A percentile compares a stretch with the other conserved stretches of the same genome.
Evolutionary conservation across 163 green algal genomes (phyloP).

Genomic region (Chlorella variabilis): DNA sequence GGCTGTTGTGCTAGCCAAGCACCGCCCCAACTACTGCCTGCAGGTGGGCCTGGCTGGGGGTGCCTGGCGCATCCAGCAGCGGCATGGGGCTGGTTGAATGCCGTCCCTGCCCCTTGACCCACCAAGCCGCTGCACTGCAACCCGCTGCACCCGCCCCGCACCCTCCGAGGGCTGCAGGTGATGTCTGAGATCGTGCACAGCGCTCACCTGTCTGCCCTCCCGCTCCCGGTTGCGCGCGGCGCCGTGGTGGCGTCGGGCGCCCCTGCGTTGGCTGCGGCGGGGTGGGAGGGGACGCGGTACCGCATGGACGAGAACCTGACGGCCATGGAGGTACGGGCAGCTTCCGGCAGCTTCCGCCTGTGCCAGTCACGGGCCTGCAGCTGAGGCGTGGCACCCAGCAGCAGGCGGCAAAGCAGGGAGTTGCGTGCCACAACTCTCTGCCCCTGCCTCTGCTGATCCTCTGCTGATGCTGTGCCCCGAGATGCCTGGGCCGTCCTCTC

Average conservation of each 20-base stretch:
- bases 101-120: not conserved
- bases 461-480: too few species aligned
- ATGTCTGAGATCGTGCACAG: not conserved
- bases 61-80: not conserved
- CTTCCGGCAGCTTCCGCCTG: too few species aligned
- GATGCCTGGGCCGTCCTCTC: too few species aligned
- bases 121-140: not conserved
- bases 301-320: conserved; percentile 5
- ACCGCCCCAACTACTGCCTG: conserved; percentile 59
- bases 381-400: too few species aligned
- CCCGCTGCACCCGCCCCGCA: not conserved
- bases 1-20: conserved; percentile 52
- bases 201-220: not conserved
- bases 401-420: too few species aligned
- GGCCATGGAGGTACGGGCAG: not conserved
- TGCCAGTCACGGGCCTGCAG: too few species aligned
- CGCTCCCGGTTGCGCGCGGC: not conserved
- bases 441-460: too few species aligned
- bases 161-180: not conserved
- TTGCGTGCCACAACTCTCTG: too few species aligned
- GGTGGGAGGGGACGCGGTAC: too few species aligned
- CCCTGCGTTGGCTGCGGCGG: not conserved
- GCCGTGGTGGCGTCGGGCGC: not conserved
- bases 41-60: conserved; percentile 5
- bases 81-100: not conserved